phyloP scores from a whole-genome alignment of 495 filamentous ascomycete genomes.

The Trypethelium eluteriae region DNA sequence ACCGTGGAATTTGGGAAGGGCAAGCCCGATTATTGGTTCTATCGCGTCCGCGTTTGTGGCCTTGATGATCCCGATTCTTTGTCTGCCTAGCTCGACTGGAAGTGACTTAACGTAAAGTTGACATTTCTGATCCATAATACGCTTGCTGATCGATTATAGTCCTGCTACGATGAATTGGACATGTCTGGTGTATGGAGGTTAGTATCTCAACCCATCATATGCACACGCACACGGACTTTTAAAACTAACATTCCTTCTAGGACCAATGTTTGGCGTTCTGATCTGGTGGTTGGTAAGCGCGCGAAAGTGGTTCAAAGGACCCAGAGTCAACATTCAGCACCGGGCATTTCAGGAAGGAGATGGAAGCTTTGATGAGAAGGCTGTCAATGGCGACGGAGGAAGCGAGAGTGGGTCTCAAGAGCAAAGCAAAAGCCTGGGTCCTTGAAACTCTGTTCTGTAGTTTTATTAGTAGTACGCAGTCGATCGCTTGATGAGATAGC shows the following conservation, averaged over 20 bases:
- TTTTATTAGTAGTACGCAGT: not conserved
- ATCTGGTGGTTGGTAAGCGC: conserved; percentile 67
- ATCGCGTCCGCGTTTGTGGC: conserved; percentile 55
- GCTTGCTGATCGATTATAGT: conserved; percentile 10
- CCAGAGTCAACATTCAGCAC: conserved; percentile 57
- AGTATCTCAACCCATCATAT: not conserved
- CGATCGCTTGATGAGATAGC: not conserved
- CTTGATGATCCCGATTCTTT: conserved; percentile 69
- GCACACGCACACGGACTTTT: too few relatives aligned
- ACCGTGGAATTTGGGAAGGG: conserved; percentile 65
- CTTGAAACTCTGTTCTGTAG: not conserved
- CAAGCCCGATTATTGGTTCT: conserved; percentile 54
- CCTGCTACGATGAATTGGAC: conserved; percentile 63
- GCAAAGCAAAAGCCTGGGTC: not conserved
- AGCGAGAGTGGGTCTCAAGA: not conserved
- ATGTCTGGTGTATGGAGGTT: conserved; percentile 62
- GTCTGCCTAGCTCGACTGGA: conserved; percentile 56
- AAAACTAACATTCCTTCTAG: conserved; percentile 10
- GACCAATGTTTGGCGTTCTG: conserved; percentile 39
- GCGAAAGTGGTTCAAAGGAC: conserved; percentile 65
- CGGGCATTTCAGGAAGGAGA: not conserved
- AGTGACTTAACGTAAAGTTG: conserved; percentile 42
- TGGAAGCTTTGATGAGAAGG: not conserved
- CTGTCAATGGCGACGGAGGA: not conserved
- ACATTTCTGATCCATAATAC: not conserved